phyloP scores from a whole-genome alignment of 1,284 basidiomycete genomes.

The Fomitopsis pinicola region DNA sequence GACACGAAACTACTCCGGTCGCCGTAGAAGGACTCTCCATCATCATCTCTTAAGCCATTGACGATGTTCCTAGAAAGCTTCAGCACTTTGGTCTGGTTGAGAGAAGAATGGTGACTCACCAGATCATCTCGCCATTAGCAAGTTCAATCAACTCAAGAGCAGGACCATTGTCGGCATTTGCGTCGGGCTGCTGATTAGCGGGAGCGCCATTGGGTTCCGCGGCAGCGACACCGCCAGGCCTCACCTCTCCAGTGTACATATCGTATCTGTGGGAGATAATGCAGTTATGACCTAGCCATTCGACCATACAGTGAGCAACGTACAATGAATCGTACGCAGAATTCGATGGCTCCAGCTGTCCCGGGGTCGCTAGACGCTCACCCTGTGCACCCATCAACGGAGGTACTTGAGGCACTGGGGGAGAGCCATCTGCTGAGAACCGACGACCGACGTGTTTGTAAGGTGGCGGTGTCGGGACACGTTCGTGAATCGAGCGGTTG shows the following conservation, averaged over 20 bases:
- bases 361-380: slow-evolving; percentile 39
- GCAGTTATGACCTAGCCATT: neutral
- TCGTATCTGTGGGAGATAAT: slow-evolving; percentile 59
- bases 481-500: slow-evolving; percentile 69
- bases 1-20: slow-evolving; percentile 69
- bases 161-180: slow-evolving; percentile 45
- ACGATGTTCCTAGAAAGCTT: slow-evolving; percentile 65
- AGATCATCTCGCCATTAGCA: slow-evolving; percentile 79
- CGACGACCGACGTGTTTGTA: slow-evolving; percentile 46
- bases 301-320: slow-evolving; percentile 27
- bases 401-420: slow-evolving; percentile 68
- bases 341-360: slow-evolving; percentile 53
- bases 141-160: slow-evolving; percentile 76
- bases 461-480: slow-evolving; percentile 78
- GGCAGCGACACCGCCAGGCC: slow-evolving; percentile 22
- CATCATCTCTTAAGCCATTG: slow-evolving; percentile 74
- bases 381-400: slow-evolving; percentile 43
- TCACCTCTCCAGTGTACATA: slow-evolving; percentile 66
- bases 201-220: slow-evolving; percentile 20
- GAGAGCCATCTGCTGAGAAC: slow-evolving; percentile 60
- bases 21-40: slow-evolving; percentile 63
- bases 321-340: slow-evolving; percentile 74
- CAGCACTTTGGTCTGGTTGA: slow-evolving; percentile 10
- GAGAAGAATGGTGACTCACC: slow-evolving; percentile 38
- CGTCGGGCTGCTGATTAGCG: slow-evolving; percentile 14